phyloP scores from a whole-genome alignment of 176 grass and related monocot species.

The Oryza longistaminata region DNA sequence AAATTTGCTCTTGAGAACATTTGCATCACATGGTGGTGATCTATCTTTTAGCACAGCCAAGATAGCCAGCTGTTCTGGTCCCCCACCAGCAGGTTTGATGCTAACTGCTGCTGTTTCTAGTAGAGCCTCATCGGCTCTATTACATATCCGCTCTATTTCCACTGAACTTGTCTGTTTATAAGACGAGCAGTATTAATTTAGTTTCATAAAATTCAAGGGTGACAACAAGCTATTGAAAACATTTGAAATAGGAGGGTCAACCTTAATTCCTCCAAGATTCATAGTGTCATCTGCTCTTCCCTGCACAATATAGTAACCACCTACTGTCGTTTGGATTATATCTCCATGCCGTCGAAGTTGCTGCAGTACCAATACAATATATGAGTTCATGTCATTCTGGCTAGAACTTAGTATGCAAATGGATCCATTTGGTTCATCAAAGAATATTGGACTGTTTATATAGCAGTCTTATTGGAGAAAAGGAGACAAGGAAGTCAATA shows the following conservation, averaged over 20 bases:
- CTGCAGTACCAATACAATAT: constrained; percentile 35
- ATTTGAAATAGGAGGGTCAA: constrained; percentile 10
- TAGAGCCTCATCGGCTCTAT: constrained; percentile 67
- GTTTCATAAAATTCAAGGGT: not conserved
- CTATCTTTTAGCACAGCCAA: constrained; percentile 74
- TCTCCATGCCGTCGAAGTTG: constrained; percentile 91
- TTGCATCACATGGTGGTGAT: constrained; percentile 31
- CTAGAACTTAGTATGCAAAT: not conserved
- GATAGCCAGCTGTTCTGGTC: constrained; percentile 82
- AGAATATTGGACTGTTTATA: not conserved
- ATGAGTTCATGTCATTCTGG: not conserved
- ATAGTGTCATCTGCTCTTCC: constrained; percentile 97
- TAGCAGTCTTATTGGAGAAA: not conserved
- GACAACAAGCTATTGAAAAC: not conserved
- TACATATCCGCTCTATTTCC: constrained; percentile 90
- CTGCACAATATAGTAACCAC: constrained; percentile 85
- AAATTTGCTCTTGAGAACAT: constrained; percentile 67
- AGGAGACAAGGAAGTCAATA: constrained; percentile 37
- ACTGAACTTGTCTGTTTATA: constrained; percentile 85
- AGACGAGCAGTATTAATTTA: constrained; percentile 16
- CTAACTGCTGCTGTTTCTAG: constrained; percentile 85
- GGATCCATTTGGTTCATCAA: constrained; percentile 25
- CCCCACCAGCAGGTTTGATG: constrained; percentile 61
- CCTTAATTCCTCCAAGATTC: constrained; percentile 99
- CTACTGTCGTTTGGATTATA: constrained; percentile 83